Evolutionary conservation across 225 moss, liverwort and hornwort genomes (phyloP), one percentile per base, ranked within the genome.

Genomic region (Sphagnum tenellum): DNA sequence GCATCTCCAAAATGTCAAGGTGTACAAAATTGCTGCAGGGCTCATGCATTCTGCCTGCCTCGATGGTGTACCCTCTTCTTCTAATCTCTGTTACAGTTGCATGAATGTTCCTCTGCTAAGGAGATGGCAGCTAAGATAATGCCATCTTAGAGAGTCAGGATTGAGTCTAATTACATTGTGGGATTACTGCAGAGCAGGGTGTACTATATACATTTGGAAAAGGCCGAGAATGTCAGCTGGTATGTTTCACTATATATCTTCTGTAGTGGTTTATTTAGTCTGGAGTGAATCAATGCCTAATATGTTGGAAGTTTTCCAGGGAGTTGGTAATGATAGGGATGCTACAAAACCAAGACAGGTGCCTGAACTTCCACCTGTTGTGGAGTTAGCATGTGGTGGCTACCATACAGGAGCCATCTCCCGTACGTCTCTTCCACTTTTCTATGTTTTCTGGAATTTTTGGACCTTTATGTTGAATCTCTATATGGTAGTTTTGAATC

Each of bases 221-320:
- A 72, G 93, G 96, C 45, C 81, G 93, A 54, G 90, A 93, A 82
- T 90, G 85, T 74, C 96, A 98, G 72, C 72, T 98, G 77, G 92
- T 89, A 71, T 63, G 73, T 66, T 56, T 46, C 54, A 46, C 50
- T 45, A 10, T 2, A 6, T 12, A 14, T 3, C 61, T 56, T 62
- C 44, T 12, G 9, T n/a, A 44, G 3, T 3, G 29, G 29, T 29
- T 29, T 29, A 29, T 29, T 29, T 29, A 29, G 29, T 29, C 29
- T 29, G 29, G 29, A 29, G 29, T 29, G 29, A 29, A 29, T 29
- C 29, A 29, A 0, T 29, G 29, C 29, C 29, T 29, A 29, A 29
- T 29, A 29, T 29, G 29, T 29, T 29, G 29, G 29, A 29, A 65
- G 49, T 8, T 62, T 56, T 72, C 48, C 84, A 89, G 89, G 90